These are phyloP conservation scores for Fusarium newnesense DNA, from an alignment of 2,329 filamentous ascomycete genomes.

Conservation along the genomic window DNA sequence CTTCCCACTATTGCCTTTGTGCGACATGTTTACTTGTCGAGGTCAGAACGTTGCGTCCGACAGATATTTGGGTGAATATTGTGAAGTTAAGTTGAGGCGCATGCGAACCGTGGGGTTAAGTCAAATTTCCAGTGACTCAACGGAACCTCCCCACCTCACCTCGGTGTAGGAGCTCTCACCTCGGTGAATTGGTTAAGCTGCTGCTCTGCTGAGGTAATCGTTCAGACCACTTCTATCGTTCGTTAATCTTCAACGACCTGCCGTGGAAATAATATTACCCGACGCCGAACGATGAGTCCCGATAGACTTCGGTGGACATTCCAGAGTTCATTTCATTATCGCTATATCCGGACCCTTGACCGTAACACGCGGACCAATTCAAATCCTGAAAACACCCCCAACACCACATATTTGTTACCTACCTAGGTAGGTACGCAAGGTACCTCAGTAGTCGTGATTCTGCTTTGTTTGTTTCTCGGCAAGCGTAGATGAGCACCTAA, in stretches of 20 bases:
- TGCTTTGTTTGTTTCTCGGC: background rate
- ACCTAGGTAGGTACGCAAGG: background rate
- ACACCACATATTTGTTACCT: background rate
- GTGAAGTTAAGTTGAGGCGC: constrained; percentile 26
- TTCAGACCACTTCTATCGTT: background rate
- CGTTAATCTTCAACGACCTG: background rate
- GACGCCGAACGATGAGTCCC: background rate
- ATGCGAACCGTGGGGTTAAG: constrained; percentile 29
- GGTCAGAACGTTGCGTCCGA: constrained; percentile 23
- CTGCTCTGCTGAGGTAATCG: constrained; percentile 23
- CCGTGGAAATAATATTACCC: constrained; percentile 3
- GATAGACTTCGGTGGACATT: constrained; percentile 38
- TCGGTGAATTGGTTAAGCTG: background rate
- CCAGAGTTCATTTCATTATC: constrained; percentile 15
- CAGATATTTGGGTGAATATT: constrained; percentile 15
- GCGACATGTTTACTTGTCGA: constrained; percentile 53
- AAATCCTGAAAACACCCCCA: background rate
- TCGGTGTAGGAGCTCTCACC: constrained; percentile 36
- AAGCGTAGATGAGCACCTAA: background rate
- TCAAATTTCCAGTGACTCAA: constrained; percentile 47
- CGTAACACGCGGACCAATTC: background rate
- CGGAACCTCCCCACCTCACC: constrained; percentile 40
- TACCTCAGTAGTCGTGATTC: background rate
- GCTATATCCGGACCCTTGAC: background rate
- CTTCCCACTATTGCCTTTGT: constrained; percentile 59